Conservation (phyloP, 345 rosid genomes). For the Eutrema japonicum region DNA sequence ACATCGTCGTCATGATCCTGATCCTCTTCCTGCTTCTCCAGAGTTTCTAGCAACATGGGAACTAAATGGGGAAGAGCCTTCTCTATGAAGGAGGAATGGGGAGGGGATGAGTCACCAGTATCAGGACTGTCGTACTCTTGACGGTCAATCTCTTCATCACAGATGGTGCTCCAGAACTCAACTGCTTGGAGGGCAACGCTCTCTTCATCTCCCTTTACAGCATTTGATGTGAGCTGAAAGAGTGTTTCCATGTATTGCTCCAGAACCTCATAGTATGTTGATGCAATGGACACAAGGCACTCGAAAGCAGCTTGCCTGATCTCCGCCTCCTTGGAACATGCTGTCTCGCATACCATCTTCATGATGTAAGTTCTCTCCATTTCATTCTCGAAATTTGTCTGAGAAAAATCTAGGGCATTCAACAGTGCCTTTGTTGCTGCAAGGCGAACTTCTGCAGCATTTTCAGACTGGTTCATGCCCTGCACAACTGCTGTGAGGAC, state of each 20-base stretch:
- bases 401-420: conserved; percentile 93
- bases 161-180: conserved; percentile 97
- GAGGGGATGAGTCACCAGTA: conserved; percentile 63
- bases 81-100: conserved; percentile 72
- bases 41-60: conserved; percentile 81
- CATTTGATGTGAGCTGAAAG: conserved; percentile 86
- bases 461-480: conserved; percentile 87
- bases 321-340: conserved; percentile 74
- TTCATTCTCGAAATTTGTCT: conserved; percentile 89
- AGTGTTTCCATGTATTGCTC: conserved; percentile 87
- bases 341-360: conserved; percentile 93
- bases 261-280: conserved; percentile 81
- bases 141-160: conserved; percentile 95
- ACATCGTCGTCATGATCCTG: conserved; percentile 85
- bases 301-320: conserved; percentile 94
- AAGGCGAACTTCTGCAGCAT: conserved; percentile 74
- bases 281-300: conserved; percentile 95
- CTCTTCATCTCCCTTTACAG: conserved; percentile 86
- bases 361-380: conserved; percentile 91
- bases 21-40: conserved; percentile 94
- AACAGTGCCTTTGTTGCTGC: conserved; percentile 81
- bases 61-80: conserved; percentile 79
- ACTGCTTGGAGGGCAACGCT: conserved; percentile 92
- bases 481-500: conserved; percentile 97
- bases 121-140: conserved; percentile 74